phyloP scores from a whole-genome alignment of 306 rosid species.

The Inga laurina region DNA sequence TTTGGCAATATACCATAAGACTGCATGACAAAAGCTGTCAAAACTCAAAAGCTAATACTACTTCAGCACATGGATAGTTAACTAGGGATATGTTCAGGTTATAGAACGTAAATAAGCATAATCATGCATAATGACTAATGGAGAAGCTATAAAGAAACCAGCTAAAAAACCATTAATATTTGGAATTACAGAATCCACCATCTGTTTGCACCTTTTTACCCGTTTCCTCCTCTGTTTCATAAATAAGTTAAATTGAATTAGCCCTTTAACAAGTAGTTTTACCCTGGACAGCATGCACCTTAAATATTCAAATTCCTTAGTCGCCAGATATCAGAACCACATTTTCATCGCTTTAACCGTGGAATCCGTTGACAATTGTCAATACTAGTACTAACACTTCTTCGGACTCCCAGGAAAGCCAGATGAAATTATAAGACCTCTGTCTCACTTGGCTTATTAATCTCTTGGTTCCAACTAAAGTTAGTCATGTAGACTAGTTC shows the following conservation, averaged over 20 bases:
- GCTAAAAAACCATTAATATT: neutral
- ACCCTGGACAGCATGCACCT: neutral
- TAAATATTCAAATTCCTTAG: neutral
- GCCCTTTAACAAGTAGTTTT: neutral
- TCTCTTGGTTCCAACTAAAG: neutral
- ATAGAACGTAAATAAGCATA: neutral
- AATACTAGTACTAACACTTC: neutral
- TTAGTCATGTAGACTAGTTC: neutral
- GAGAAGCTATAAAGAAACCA: constrained; percentile 8
- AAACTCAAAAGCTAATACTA: constrained; percentile 9
- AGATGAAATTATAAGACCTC: neutral
- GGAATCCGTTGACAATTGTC: neutral
- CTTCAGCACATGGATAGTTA: neutral
- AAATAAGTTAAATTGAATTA: neutral
- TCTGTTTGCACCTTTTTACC: neutral
- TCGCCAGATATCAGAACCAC: neutral
- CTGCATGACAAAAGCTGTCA: neutral
- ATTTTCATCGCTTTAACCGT: neutral
- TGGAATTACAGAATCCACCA: neutral
- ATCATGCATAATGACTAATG: neutral
- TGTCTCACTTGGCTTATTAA: neutral
- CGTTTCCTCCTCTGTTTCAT: neutral
- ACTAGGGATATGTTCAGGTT: neutral
- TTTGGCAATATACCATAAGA: constrained; percentile 3
- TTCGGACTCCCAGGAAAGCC: neutral